phyloP scores from a whole-genome alignment of 2,329 filamentous ascomycete genomes.

The Fusarium annulatum region DNA sequence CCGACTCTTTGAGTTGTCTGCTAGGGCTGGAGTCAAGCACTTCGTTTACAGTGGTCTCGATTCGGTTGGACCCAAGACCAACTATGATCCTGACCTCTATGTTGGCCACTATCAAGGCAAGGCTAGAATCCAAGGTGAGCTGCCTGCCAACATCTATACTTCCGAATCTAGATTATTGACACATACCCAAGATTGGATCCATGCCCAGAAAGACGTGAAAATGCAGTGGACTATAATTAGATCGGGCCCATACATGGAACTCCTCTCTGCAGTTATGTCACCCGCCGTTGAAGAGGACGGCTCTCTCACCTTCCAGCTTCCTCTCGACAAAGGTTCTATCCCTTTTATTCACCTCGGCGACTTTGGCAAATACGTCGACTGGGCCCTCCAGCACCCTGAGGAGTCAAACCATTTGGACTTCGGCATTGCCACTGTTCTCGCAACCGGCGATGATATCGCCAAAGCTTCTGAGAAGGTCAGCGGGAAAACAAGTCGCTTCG shows the following conservation, averaged over 20 bases:
- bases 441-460: background rate
- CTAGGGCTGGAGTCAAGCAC: background rate
- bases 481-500: fast-evolving
- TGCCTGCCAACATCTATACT: fast-evolving
- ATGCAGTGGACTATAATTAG: background rate
- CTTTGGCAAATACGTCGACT: background rate
- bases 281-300: background rate
- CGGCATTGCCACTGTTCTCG: background rate
- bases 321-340: background rate
- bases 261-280: background rate
- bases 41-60: background rate
- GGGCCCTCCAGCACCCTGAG: fast-evolving
- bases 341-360: background rate
- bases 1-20: background rate
- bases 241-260: background rate
- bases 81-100: background rate
- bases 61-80: background rate
- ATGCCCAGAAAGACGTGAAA: background rate
- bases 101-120: background rate
- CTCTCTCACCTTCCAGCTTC: background rate
- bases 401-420: background rate
- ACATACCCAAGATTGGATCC: background rate
- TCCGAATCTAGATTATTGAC: background rate
- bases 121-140: background rate
- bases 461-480: background rate